Evolutionary conservation across 2,329 filamentous ascomycete genomes (phyloP), one percentile per base, ranked within the genome.

Genomic region (Rhytidhysteron rufulum): DNA sequence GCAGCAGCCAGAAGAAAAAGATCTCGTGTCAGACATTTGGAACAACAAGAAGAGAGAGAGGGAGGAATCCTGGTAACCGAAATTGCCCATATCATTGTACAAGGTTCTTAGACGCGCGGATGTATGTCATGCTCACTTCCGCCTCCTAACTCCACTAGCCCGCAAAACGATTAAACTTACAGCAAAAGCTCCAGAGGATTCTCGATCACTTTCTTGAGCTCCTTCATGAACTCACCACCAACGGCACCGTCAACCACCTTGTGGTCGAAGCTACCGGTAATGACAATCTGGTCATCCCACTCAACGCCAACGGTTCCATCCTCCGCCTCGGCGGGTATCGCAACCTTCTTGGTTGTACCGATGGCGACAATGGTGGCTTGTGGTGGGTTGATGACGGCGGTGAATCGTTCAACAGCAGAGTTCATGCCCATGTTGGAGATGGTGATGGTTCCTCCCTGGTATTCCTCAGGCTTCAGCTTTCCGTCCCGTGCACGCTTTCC

Each of bases 381-480:
- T 39, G 93, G 93, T 53, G 94, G 93, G 82, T 98, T 98, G 79
- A 98, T 95, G 63, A 98, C 86, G 54, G 93, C 93, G 38, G 93
- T 97, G 75, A 98, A 98, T 67, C 90, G 82, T 73, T 97, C 90
- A 49, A 98, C 85, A 37, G 93, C 91, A 34, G 83, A 65, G 80
- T 98, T 98, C 93, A 98, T 98, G 71, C 93, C 93, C 93, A 98
- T 95, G 82, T 98, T 98, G 74, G 88, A 95, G 73, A 98, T 97
- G 69, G 91, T 96, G 74, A 98, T 95, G 67, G 88, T 95, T 67
- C 93, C 93, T 41, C 93, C 93, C 78, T 96, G 91, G 82, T 95
- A 98, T 74, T 98, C 90, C 70, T 98, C 91, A 34, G 93, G 93
- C 85, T 97, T 97, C 59, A 98, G 86, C 83, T 97, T 98, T 73